Conservation (phyloP, 768 basidiomycete genomes). For the Lactifluus volemus region DNA sequence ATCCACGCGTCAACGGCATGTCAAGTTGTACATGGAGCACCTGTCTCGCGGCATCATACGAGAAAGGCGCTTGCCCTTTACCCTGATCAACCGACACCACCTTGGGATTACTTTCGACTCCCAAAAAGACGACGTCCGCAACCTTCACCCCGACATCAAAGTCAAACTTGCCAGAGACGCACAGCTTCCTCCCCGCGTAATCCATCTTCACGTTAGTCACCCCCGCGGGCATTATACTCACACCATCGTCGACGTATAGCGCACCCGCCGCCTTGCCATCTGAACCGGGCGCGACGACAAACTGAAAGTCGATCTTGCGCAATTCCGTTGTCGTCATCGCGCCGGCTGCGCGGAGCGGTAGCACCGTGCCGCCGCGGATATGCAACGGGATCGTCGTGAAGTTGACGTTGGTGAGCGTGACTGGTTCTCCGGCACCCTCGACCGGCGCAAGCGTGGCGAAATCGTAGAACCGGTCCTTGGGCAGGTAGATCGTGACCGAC, state of each 20-base stretch:
- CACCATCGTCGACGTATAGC: constrained; percentile 61
- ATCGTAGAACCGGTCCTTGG: constrained; percentile 58
- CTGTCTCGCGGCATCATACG: constrained; percentile 32
- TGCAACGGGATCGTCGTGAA: constrained; percentile 54
- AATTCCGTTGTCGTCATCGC: constrained; percentile 55
- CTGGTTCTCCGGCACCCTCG: constrained; percentile 36
- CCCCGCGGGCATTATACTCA: constrained; percentile 30
- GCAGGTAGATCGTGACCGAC: constrained; percentile 52
- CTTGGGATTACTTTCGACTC: constrained; percentile 22
- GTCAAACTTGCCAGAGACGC: constrained; percentile 26
- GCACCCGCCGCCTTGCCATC: constrained; percentile 43
- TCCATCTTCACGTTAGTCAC: constrained; percentile 27
- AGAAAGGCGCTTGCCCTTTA: constrained; percentile 17
- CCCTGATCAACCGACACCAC: constrained; percentile 21
- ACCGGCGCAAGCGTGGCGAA: constrained; percentile 43
- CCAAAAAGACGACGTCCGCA: constrained; percentile 29
- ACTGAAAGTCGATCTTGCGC: constrained; percentile 47
- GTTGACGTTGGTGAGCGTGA: constrained; percentile 39
- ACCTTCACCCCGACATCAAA: constrained; percentile 27
- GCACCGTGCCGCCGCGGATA: constrained; percentile 49
- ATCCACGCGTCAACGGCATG: constrained; percentile 29
- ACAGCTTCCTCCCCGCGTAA: constrained; percentile 24
- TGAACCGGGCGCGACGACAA: constrained; percentile 49
- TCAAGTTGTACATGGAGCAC: constrained; percentile 39
- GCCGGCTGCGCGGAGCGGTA: constrained; percentile 46